Conservation (phyloP, 2,329 filamentous ascomycete species). For the Exophiala phaeomuriformis region DNA sequence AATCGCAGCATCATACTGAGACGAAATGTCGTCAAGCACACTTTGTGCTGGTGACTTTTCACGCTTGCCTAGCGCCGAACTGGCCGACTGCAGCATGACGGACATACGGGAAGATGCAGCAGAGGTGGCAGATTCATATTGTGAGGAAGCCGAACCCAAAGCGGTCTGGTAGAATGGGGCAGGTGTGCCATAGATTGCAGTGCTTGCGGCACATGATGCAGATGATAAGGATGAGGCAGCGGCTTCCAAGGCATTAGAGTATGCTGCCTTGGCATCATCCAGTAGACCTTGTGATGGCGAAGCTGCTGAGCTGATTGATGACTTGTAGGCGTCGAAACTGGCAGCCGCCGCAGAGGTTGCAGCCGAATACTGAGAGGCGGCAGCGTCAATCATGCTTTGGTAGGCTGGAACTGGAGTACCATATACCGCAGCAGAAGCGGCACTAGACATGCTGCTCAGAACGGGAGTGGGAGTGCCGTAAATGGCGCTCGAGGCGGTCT, state of each 20-base stretch:
- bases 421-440: constrained; percentile 52
- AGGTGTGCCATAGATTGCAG: constrained; percentile 19
- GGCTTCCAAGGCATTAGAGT: constrained; percentile 38
- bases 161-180: constrained; percentile 33
- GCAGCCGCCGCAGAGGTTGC: constrained; percentile 57
- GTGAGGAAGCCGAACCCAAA: constrained; percentile 32
- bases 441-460: constrained; percentile 36
- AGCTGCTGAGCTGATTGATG: constrained; percentile 27
- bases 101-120: constrained; percentile 38
- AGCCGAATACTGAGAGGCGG: constrained; percentile 51
- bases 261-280: constrained; percentile 40
- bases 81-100: constrained; percentile 36
- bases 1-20: constrained; percentile 40
- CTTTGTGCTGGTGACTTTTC: constrained; percentile 35
- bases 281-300: constrained; percentile 35
- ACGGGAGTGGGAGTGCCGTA: constrained; percentile 57
- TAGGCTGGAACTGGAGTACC: constrained; percentile 42
- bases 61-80: constrained; percentile 32
- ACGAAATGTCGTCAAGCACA: constrained; percentile 40
- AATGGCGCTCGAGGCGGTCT: constrained; percentile 62
- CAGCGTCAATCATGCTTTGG: constrained; percentile 34
- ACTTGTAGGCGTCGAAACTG: constrained; percentile 52
- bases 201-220: constrained; percentile 32
- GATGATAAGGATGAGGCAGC: constrained; percentile 38
- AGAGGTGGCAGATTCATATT: constrained; percentile 34